phyloP scores from a whole-genome alignment of 768 basidiomycete genomes.

The Boletellus ananas region DNA sequence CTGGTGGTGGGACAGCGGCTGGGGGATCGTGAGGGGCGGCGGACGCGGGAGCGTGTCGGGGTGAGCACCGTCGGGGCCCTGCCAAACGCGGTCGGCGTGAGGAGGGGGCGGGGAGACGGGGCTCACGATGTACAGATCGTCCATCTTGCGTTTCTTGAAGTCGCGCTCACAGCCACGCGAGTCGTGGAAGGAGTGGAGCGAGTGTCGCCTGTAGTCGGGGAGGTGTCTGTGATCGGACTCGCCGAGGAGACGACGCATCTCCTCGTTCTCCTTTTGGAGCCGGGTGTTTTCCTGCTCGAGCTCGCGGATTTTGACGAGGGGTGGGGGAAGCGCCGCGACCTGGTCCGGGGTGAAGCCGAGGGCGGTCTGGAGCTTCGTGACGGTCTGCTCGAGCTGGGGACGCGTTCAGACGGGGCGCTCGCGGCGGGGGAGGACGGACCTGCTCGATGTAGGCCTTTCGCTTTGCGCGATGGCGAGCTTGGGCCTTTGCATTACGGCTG shows the following conservation, averaged over 20 bases:
- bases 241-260: conserved; percentile 62
- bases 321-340: conserved; percentile 67
- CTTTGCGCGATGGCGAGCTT: conserved; percentile 87
- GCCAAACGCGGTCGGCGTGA: not conserved
- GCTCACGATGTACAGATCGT: conserved; percentile 53
- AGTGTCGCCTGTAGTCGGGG: conserved; percentile 46
- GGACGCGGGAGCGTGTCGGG: conserved; percentile 35
- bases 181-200: conserved; percentile 47
- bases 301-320: conserved; percentile 72
- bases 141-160: conserved; percentile 61
- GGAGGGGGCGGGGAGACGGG: not conserved
- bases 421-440: conserved; percentile 35
- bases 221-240: conserved; percentile 40
- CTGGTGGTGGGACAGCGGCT: conserved; percentile 47
- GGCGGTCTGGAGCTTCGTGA: conserved; percentile 77
- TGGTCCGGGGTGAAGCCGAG: conserved; percentile 73
- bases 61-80: conserved; percentile 49
- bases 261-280: conserved; percentile 69
- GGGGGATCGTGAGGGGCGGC: conserved; percentile 63
- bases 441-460: conserved; percentile 92
- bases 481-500: conserved; percentile 84
- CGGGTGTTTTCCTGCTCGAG: conserved; percentile 77
- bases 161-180: conserved; percentile 51
- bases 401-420: conserved; percentile 4
- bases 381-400: conserved; percentile 75